Evolutionary conservation across 371 early-diverging fungal genomes (phyloP).

Genomic region (Lichtheimia ornata): DNA sequence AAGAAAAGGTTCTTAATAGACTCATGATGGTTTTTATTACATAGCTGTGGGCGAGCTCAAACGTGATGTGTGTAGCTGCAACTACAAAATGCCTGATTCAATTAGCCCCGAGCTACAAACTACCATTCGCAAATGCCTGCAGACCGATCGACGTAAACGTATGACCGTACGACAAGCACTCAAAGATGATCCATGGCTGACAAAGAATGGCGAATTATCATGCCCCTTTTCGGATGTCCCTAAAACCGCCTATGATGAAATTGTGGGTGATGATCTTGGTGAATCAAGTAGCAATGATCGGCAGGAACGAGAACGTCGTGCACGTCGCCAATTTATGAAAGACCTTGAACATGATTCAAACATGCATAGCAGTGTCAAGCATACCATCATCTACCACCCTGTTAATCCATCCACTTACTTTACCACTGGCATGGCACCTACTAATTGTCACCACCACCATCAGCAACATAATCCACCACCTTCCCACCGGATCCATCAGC

Average conservation of each 20-base stretch:
- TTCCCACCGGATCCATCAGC: constrained; percentile 3
- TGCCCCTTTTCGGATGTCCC: constrained; percentile 26
- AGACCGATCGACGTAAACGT: constrained; percentile 46
- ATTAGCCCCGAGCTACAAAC: constrained; percentile 43
- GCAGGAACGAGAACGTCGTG: constrained; percentile 28
- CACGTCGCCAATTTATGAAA: constrained; percentile 33
- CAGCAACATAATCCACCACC: constrained; percentile 9
- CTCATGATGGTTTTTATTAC: constrained; percentile 1
- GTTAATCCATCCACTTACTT: constrained; percentile 45
- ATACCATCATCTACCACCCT: constrained; percentile 47
- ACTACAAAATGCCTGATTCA: constrained; percentile 49
- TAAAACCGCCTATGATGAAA: constrained; percentile 24
- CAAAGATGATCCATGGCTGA: constrained; percentile 56
- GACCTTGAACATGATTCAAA: constrained; percentile 37
- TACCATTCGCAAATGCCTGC: constrained; percentile 56
- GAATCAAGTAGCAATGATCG: constrained; percentile 21
- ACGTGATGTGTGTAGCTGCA: constrained; percentile 63
- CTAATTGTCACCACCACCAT: constrained; percentile 4
- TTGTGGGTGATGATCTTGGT: constrained; percentile 13
- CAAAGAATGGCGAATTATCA: constrained; percentile 29
- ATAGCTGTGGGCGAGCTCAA: constrained; percentile 66
- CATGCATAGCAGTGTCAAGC: constrained; percentile 20
- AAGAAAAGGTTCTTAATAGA: not conserved
- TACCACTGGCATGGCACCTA: constrained; percentile 15
- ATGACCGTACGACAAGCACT: constrained; percentile 48